A percentile compares a stretch with the other conserved stretches of the same genome.
Conservation (phyloP, 495 filamentous ascomycete genomes). For the Annulohypoxylon nitens region DNA sequence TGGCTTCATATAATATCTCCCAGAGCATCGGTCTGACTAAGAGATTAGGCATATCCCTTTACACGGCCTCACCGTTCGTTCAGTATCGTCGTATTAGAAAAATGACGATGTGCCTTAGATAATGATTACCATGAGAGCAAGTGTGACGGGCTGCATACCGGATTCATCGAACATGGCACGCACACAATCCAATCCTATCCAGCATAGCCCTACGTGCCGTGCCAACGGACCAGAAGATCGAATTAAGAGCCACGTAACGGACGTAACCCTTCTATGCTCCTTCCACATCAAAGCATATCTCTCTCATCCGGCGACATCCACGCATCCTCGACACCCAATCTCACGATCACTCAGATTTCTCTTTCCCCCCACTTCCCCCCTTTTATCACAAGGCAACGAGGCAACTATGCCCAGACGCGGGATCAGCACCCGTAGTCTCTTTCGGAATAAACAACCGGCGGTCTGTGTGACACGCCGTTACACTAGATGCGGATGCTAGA, state of each 20-base stretch:
- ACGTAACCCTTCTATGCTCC: background rate
- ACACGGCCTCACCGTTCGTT: background rate
- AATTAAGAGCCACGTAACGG: background rate
- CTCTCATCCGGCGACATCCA: background rate
- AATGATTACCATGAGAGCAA: background rate
- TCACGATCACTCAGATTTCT: background rate
- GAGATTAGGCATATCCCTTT: background rate
- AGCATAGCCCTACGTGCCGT: background rate
- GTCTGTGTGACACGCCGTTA: slow-evolving; percentile 1
- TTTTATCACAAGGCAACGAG: background rate
- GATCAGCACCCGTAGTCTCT: background rate
- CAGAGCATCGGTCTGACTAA: background rate
- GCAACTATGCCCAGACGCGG: background rate
- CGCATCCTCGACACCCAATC: background rate
- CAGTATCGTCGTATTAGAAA: background rate
- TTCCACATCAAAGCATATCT: background rate
- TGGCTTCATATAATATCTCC: background rate
- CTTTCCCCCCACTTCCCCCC: background rate
- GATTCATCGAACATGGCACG: background rate
- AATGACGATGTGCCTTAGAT: background rate
- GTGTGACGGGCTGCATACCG: background rate
- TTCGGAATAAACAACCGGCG: slow-evolving; percentile 2
- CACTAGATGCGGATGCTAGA: slow-evolving; percentile 17
- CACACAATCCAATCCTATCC: background rate
- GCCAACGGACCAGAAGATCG: background rate